A percentile compares a stretch with the other conserved stretches of the same genome.
phyloP scores from a whole-genome alignment of 2,329 filamentous ascomycete genomes.

The Pseudocercospora fuligena region DNA sequence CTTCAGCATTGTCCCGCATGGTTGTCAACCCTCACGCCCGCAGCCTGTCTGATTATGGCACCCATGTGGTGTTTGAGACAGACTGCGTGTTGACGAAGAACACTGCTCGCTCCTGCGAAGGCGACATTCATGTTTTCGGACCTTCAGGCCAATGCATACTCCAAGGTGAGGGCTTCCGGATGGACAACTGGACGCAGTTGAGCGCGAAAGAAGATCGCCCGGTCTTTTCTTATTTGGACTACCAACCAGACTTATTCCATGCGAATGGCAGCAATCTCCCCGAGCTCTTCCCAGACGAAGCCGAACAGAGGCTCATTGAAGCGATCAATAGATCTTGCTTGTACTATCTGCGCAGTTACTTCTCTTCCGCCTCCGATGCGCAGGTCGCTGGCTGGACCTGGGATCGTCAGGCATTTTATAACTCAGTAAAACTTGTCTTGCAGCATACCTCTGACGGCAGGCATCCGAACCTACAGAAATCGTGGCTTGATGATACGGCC shows the following conservation, averaged over 20 bases:
- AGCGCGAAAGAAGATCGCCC: constrained; percentile 25
- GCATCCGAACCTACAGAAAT: constrained; percentile 19
- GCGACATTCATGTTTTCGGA: constrained; percentile 31
- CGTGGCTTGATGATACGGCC: constrained; percentile 23
- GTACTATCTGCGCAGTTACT: constrained; percentile 25
- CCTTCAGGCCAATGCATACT: constrained; percentile 21
- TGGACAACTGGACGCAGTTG: constrained; percentile 24
- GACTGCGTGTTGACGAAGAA: constrained; percentile 28
- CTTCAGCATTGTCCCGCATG: constrained; percentile 24
- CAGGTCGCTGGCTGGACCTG: constrained; percentile 25
- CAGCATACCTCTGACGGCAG: constrained; percentile 19
- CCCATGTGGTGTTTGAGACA: constrained; percentile 22
- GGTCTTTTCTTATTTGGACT: constrained; percentile 24
- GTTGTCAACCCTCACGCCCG: constrained; percentile 24
- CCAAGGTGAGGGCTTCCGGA: constrained; percentile 29
- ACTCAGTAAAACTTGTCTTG: constrained; percentile 17
- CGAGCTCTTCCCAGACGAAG: constrained; percentile 18
- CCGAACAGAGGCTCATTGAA: constrained; percentile 23
- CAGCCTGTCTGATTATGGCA: constrained; percentile 33
- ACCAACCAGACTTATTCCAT: constrained; percentile 26
- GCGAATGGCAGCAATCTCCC: constrained; percentile 18
- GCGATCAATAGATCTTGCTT: constrained; percentile 25
- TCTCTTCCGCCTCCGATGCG: constrained; percentile 18
- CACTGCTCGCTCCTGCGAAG: constrained; percentile 25
- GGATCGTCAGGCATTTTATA: constrained; percentile 26